Conservation (phyloP, 2,329 filamentous ascomycete genomes). For the Grosmannia penicillata region DNA sequence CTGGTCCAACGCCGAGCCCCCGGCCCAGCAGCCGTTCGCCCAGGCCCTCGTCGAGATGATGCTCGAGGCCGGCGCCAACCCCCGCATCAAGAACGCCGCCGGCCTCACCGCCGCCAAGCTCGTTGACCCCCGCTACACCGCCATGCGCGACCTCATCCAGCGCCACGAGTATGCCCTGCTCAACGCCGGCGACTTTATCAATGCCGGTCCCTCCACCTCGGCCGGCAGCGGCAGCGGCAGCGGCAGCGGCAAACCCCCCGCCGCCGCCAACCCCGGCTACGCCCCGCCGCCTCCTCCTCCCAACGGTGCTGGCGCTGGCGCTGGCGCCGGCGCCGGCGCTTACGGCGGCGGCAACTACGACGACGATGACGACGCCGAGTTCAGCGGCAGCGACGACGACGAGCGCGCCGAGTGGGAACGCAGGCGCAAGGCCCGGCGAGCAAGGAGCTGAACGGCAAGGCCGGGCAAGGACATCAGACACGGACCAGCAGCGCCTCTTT, state of each 20-base stretch:
- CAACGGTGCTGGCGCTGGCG: too few species aligned
- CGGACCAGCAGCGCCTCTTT: too few species aligned
- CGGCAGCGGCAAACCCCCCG: constrained; percentile 8
- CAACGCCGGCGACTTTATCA: constrained; percentile 43
- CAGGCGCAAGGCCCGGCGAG: constrained; percentile 19
- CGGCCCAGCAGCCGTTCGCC: constrained; percentile 49
- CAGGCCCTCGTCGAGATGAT: constrained; percentile 60
- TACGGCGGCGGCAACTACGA: too few species aligned
- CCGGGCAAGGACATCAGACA: constrained; percentile 15
- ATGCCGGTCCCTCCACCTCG: constrained; percentile 13
- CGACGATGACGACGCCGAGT: constrained; percentile 42
- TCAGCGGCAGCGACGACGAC: constrained; percentile 49
- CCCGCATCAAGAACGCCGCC: constrained; percentile 51
- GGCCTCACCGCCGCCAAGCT: constrained; percentile 58
- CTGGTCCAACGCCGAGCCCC: constrained; percentile 56
- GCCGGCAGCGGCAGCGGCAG: constrained; percentile 8
- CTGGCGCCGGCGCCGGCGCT: too few species aligned
- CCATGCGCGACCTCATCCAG: constrained; percentile 47
- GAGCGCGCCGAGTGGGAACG: constrained; percentile 48
- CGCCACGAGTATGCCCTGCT: constrained; percentile 50
- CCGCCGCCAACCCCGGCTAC: background rate
- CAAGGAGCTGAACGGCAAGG: background rate
- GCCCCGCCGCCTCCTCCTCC: background rate
- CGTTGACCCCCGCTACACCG: constrained; percentile 54
- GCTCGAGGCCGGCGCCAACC: constrained; percentile 58